Conservation (phyloP, 129 eudicot species). For the Smallanthus sonchifolius region DNA sequence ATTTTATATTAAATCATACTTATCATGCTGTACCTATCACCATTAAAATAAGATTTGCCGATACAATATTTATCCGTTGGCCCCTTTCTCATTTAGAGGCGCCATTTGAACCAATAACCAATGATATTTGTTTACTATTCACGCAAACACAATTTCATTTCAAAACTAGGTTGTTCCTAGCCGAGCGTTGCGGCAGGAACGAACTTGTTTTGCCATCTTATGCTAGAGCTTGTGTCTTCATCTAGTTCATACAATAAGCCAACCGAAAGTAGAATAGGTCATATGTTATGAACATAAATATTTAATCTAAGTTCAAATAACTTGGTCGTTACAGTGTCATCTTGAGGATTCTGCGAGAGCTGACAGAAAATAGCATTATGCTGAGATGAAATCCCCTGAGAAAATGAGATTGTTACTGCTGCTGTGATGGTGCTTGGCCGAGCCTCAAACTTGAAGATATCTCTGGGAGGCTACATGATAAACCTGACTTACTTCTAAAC, state of each 20-base stretch:
- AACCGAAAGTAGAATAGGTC: neutral
- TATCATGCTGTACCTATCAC: no score
- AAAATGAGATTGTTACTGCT: constrained; percentile 64
- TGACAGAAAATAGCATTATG: constrained; percentile 64
- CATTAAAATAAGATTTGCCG: no score
- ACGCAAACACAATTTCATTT: no score
- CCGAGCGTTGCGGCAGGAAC: no score
- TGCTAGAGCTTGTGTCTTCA: no score
- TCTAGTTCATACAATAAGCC: neutral
- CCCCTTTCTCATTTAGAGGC: no score
- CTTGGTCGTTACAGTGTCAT: constrained; percentile 52
- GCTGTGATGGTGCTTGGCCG: constrained; percentile 53
- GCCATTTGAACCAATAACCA: no score
- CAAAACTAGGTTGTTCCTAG: no score
- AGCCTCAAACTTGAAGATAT: constrained; percentile 47
- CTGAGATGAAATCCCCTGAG: constrained; percentile 83
- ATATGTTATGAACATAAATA: neutral
- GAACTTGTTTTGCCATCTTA: no score
- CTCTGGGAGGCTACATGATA: constrained; percentile 44
- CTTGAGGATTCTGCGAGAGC: constrained; percentile 68
- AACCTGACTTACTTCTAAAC: constrained; percentile 45
- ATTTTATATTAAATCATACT: no score
- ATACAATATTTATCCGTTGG: no score
- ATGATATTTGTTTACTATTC: no score
- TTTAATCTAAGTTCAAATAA: constrained; percentile 1